Percentiles rank a stretch among this genome's conserved stretches.
Evolutionary conservation across 176 grass and related monocot genomes (phyloP).

Genomic region (Oryza meyeriana): DNA sequence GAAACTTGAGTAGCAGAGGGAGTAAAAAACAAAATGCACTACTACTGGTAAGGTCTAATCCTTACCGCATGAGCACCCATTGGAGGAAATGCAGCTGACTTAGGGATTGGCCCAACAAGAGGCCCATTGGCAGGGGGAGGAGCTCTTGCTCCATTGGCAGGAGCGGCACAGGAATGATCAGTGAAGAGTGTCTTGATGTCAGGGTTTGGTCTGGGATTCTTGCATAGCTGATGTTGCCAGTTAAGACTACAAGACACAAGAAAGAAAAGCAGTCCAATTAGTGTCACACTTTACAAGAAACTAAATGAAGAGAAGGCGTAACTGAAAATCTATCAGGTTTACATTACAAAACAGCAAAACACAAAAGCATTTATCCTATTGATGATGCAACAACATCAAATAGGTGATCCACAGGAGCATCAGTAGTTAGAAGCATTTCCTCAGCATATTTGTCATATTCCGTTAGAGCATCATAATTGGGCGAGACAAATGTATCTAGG

Average conservation of each 20-base stretch:
- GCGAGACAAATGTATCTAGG: not conserved
- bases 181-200: conserved; percentile 99
- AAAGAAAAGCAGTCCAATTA: conserved; percentile 21
- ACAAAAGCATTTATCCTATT: conserved; percentile 21
- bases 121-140: conserved; percentile 82
- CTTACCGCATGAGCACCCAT: conserved; percentile 89
- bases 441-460: not conserved
- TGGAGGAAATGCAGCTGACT: conserved; percentile 87
- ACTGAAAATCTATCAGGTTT: not conserved
- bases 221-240: conserved; percentile 99
- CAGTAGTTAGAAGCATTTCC: not conserved
- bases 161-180: conserved; percentile 91
- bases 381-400: not conserved
- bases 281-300: conserved; percentile 1
- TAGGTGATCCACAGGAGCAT: not conserved
- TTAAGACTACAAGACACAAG: conserved; percentile 63
- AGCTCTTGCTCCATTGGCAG: conserved; percentile 82
- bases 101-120: conserved; percentile 89
- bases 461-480: not conserved
- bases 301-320: not conserved
- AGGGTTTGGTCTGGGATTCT: conserved; percentile 96
- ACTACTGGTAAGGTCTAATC: not conserved
- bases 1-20: conserved; percentile 15
- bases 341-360: conserved; percentile 19
- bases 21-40: not conserved